Conservation (phyloP, 2,329 filamentous ascomycete genomes). For the Xylariales sp. region DNA sequence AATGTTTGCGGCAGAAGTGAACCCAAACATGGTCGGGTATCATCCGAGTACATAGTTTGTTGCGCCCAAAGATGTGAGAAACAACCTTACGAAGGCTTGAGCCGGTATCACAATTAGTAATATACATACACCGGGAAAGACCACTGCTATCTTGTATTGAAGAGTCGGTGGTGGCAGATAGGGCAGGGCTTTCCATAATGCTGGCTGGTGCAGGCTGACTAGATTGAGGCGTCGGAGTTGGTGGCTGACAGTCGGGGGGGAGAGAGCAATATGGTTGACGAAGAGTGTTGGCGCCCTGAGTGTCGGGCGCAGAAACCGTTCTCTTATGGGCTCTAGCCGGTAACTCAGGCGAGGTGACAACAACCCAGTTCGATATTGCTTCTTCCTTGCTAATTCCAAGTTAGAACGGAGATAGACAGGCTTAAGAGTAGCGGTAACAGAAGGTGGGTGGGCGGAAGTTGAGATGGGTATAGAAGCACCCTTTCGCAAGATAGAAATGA, state of each 20-base stretch:
- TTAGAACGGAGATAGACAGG: slow-evolving; percentile 8
- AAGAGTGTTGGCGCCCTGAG: slow-evolving; percentile 48
- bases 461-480: too few relatives aligned
- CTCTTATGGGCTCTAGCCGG: slow-evolving; percentile 58
- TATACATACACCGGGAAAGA: slow-evolving; percentile 61
- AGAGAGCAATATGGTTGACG: slow-evolving; percentile 39
- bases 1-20: slow-evolving; percentile 83
- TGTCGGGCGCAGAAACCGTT: slow-evolving; percentile 62
- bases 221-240: slow-evolving; percentile 44
- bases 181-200: slow-evolving; percentile 39
- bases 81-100: slow-evolving; percentile 78
- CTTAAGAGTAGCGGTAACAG: background rate
- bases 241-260: slow-evolving; percentile 46
- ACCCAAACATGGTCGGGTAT: slow-evolving; percentile 80
- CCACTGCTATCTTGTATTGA: too few relatives aligned
- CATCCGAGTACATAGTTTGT: slow-evolving; percentile 79
- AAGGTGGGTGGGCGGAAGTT: too few relatives aligned
- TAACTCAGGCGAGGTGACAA: slow-evolving; percentile 39
- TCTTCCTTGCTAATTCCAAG: slow-evolving; percentile 32
- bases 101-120: slow-evolving; percentile 67
- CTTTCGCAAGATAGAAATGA: too few relatives aligned
- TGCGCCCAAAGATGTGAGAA: slow-evolving; percentile 84
- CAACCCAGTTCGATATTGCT: slow-evolving; percentile 21
- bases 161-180: too few relatives aligned
- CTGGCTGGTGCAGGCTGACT: slow-evolving; percentile 38